Percentiles rank a stretch among this genome's conserved stretches.
Evolutionary conservation across 139 green algal genomes (phyloP).

Genomic region (Nannochloris sp.): DNA sequence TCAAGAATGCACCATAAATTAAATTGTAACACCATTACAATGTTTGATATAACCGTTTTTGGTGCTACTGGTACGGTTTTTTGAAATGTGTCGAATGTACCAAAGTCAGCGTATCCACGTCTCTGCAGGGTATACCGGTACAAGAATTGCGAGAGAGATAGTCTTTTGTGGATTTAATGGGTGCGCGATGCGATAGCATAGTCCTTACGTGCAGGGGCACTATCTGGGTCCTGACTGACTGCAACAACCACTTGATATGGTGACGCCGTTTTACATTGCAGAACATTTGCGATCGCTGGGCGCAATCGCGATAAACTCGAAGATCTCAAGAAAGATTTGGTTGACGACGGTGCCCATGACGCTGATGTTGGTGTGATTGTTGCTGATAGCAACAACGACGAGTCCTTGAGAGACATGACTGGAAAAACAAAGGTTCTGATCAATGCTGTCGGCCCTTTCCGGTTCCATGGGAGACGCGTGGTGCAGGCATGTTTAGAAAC

Average conservation of each 20-base stretch:
- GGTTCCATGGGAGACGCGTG: conserved; percentile 46
- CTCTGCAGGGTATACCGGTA: conserved; percentile 42
- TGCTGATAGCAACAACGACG: conserved; percentile 30
- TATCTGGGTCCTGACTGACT: too few relatives aligned
- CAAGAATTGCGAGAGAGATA: conserved; percentile 29
- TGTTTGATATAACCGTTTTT: conserved; percentile 38
- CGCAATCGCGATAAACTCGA: conserved; percentile 24
- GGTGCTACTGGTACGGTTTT: conserved; percentile 25
- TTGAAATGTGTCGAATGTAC: too few relatives aligned
- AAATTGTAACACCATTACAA: conserved; percentile 1
- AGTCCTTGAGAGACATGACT: conserved; percentile 13
- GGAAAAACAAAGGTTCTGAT: conserved; percentile 37
- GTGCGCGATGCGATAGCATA: too few relatives aligned
- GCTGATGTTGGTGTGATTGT: conserved; percentile 23
- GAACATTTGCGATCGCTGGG: conserved; percentile 22
- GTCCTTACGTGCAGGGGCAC: too few relatives aligned
- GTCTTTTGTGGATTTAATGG: neutral
- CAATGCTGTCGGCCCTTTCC: conserved; percentile 53
- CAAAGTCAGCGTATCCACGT: too few relatives aligned
- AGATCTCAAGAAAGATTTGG: conserved; percentile 2
- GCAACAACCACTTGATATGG: too few relatives aligned
- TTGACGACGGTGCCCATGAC: conserved; percentile 36
- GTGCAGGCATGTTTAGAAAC: conserved; percentile 37
- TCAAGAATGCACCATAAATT: neutral
- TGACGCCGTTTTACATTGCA: too few relatives aligned